These are phyloP conservation scores for Pseudogymnoascus verrucosus DNA, from an alignment of 2,329 filamentous ascomycete genomes.

Conservation along the genomic window DNA sequence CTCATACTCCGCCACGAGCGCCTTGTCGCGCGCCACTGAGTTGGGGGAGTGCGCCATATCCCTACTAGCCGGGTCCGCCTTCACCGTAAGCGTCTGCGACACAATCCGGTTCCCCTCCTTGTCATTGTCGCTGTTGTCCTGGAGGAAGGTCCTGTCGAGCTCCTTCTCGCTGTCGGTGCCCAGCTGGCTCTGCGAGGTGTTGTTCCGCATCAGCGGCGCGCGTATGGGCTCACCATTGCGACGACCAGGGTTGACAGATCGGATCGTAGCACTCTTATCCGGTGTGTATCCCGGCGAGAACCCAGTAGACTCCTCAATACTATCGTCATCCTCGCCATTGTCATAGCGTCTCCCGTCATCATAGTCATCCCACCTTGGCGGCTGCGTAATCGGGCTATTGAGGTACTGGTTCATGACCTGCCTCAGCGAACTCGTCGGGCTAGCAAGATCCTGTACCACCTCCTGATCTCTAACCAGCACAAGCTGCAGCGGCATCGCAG, in stretches of 20 bases:
- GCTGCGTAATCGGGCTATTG: constrained; percentile 15
- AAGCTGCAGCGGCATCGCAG: constrained; percentile 44
- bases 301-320: constrained; percentile 36
- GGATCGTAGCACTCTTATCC: constrained; percentile 62
- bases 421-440: constrained; percentile 71
- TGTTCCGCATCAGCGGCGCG: background rate
- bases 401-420: constrained; percentile 85
- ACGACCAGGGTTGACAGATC: constrained; percentile 47
- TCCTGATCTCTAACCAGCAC: constrained; percentile 14
- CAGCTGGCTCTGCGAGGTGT: background rate
- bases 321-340: constrained; percentile 15
- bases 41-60: background rate
- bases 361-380: background rate
- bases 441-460: constrained; percentile 28
- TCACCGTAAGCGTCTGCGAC: constrained; percentile 13
- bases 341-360: background rate
- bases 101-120: constrained; percentile 30
- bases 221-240: constrained; percentile 16
- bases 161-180: constrained; percentile 16
- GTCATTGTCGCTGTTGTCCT: constrained; percentile 46
- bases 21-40: constrained; percentile 20
- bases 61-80: constrained; percentile 10
- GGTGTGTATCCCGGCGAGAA: constrained; percentile 73
- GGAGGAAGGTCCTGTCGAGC: constrained; percentile 40
- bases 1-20: constrained; percentile 24